phyloP scores from a whole-genome alignment of 805 yeast genomes.

The Cyberlindnera amylophila region DNA sequence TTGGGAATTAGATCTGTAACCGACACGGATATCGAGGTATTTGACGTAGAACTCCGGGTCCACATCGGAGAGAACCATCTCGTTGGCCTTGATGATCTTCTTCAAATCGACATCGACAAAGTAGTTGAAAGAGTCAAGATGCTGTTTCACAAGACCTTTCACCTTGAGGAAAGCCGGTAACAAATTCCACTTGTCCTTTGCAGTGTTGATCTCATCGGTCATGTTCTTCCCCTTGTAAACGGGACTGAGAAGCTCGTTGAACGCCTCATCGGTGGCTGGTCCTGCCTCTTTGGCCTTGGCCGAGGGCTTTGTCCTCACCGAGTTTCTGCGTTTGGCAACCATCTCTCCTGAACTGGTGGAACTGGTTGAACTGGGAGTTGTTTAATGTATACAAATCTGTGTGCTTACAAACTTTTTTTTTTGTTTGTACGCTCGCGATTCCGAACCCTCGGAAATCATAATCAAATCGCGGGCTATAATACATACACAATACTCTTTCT shows the following conservation, averaged over 20 bases:
- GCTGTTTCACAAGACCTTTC: slow-evolving; percentile 95
- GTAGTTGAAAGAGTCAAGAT: slow-evolving; percentile 95
- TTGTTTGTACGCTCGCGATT: neutral
- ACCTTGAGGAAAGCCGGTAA: slow-evolving; percentile 94
- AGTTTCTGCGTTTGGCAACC: slow-evolving; percentile 26
- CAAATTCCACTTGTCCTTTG: slow-evolving; percentile 95
- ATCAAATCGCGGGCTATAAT: neutral
- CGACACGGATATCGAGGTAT: slow-evolving; percentile 90
- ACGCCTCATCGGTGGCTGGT: slow-evolving; percentile 49
- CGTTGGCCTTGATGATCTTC: slow-evolving; percentile 89
- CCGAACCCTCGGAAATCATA: neutral
- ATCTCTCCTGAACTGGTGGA: slow-evolving; percentile 8
- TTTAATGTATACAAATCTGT: neutral
- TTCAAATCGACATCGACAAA: slow-evolving; percentile 91
- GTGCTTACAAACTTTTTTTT: slow-evolving; percentile 15
- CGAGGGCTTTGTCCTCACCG: slow-evolving; percentile 6
- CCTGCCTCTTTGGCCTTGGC: slow-evolving; percentile 16
- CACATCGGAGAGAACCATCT: slow-evolving; percentile 84
- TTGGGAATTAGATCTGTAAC: slow-evolving; percentile 60
- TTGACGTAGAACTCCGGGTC: slow-evolving; percentile 96
- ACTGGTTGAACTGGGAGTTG: neutral
- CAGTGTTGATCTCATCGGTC: slow-evolving; percentile 85
- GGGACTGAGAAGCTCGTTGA: slow-evolving; percentile 75
- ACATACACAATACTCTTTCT: no score
- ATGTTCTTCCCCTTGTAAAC: slow-evolving; percentile 80